Evolutionary conservation across 768 basidiomycete species (phyloP).

Genomic region (Trametes cinnabarina): DNA sequence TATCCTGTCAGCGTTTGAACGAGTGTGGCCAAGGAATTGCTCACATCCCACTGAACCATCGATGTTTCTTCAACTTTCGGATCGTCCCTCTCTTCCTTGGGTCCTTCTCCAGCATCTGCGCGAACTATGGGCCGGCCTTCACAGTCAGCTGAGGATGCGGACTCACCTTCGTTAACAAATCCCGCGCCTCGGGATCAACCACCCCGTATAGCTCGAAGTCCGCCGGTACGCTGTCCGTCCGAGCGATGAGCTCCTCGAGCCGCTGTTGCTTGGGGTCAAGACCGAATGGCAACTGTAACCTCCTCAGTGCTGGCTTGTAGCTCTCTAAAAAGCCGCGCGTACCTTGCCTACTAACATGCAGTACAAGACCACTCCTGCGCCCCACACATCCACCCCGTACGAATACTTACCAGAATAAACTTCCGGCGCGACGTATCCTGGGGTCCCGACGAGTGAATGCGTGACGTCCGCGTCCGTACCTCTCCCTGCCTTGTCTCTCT

Average conservation of each 20-base stretch:
- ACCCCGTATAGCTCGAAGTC: slow-evolving; percentile 9
- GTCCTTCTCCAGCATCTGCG: slow-evolving; percentile 23
- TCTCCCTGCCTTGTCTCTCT: neutral
- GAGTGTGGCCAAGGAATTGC: neutral
- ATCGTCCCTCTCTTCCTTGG: slow-evolving; percentile 13
- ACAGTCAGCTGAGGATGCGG: too few species aligned
- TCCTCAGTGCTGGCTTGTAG: neutral
- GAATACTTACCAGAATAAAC: slow-evolving; percentile 44
- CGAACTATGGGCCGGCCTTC: neutral
- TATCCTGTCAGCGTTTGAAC: neutral
- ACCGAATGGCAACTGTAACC: slow-evolving; percentile 15
- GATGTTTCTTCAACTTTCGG: slow-evolving; percentile 16
- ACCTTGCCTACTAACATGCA: slow-evolving; percentile 25
- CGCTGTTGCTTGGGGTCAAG: slow-evolving; percentile 12
- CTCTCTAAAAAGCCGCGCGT: too few species aligned
- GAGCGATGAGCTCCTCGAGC: slow-evolving; percentile 10
- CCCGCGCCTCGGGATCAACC: slow-evolving; percentile 6
- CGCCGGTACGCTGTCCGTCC: slow-evolving; percentile 7
- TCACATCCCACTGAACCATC: slow-evolving; percentile 16
- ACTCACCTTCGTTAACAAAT: slow-evolving; percentile 17
- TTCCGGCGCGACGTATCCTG: slow-evolving; percentile 48
- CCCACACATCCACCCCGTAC: slow-evolving; percentile 46
- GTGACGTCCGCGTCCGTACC: slow-evolving; percentile 3
- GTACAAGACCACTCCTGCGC: slow-evolving; percentile 40
- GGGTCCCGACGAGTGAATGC: slow-evolving; percentile 34